Conservation (phyloP, 2,329 filamentous ascomycete genomes). For the Pseudogymnoascus sp. region DNA sequence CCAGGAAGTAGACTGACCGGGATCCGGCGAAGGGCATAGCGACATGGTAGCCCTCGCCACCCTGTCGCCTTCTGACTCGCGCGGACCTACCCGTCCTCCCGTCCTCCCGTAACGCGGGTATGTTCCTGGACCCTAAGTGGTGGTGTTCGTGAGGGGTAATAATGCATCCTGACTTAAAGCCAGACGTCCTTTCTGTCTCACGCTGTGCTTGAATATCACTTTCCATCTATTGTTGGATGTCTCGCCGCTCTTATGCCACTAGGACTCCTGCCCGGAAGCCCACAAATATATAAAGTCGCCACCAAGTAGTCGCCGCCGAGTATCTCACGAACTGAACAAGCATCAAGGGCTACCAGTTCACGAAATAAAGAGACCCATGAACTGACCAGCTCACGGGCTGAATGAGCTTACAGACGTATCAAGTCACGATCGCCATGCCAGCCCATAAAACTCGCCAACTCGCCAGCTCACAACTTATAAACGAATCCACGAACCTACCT, state of each 20-base stretch:
- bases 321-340: not conserved
- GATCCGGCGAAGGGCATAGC: not conserved
- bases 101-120: not conserved
- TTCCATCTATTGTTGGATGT: not conserved
- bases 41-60: not conserved
- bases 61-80: not conserved
- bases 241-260: not conserved
- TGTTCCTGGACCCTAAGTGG: not conserved
- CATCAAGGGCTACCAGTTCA: not conserved
- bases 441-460: not conserved
- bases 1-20: not conserved
- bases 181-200: not conserved
- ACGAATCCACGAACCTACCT: not conserved
- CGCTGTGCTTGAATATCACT: not conserved
- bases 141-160: not conserved
- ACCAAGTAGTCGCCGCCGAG: not conserved
- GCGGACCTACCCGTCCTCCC: not conserved
- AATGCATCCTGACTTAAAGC: not conserved
- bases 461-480: not conserved
- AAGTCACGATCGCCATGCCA: not conserved
- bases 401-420: not conserved
- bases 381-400: not conserved
- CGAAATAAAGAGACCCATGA: not conserved
- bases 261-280: not conserved
- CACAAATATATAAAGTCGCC: not conserved